Evolutionary conservation across 192 early-diverging fungal genomes (phyloP).

Genomic region (Coemansia umbellata): DNA sequence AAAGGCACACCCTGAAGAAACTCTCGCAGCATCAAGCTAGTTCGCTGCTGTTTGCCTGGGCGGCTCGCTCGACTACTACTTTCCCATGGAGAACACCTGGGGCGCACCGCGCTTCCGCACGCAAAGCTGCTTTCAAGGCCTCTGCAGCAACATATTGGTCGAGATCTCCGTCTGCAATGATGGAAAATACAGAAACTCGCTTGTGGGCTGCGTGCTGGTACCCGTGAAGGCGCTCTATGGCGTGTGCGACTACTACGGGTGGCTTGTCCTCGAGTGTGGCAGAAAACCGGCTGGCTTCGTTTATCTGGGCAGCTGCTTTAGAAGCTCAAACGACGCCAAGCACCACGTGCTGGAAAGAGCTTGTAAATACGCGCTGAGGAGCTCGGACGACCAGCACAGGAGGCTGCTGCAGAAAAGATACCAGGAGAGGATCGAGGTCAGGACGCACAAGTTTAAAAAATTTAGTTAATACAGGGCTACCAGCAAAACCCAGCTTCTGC

Average conservation of each 20-base stretch:
- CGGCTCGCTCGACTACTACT: conserved; percentile 1
- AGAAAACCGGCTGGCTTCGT: conserved; percentile 21
- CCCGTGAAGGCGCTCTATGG: conserved; percentile 31
- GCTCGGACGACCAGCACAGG: not conserved
- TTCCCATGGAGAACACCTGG: conserved; percentile 12
- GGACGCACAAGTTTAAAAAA: not conserved
- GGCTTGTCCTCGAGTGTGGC: conserved; percentile 12
- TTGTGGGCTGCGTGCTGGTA: conserved; percentile 25
- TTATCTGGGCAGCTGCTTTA: conserved; percentile 19
- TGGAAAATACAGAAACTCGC: conserved; percentile 14
- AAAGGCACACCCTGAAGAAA: conserved; percentile 10
- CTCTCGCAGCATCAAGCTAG: conserved; percentile 1
- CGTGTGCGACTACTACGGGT: conserved; percentile 33
- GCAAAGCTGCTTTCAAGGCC: conserved; percentile 20
- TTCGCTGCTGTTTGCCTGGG: conserved; percentile 24
- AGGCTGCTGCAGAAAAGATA: not conserved
- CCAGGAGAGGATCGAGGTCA: conserved; percentile 5
- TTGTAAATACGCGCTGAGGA: not conserved
- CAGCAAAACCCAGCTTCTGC: not conserved
- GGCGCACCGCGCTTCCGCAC: conserved; percentile 20
- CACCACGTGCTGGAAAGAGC: not conserved
- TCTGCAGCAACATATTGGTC: conserved; percentile 10
- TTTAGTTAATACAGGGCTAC: no score
- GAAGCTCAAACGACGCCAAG: conserved; percentile 1
- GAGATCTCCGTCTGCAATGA: conserved; percentile 29